Evolutionary conservation across 78 protist species (phyloP), one percentile per base, ranked within the genome.

Genomic region (Emiliania huxleyi): DNA sequence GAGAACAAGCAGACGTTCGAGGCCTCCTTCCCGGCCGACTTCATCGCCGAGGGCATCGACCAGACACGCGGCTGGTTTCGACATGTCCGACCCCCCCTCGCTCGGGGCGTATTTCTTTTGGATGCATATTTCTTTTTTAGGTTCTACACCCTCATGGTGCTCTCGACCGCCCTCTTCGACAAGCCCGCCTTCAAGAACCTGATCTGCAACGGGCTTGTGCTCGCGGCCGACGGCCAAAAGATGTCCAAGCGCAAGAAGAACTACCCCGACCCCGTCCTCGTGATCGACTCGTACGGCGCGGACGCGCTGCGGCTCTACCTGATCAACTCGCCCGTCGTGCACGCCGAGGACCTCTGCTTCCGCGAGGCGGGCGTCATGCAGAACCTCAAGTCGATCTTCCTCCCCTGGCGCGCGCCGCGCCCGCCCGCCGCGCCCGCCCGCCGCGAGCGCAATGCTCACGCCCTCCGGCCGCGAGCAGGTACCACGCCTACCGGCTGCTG

Each of bases 91-190:
- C n/a, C n/a, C n/a, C n/a, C n/a, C n/a, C n/a, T n/a, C n/a, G n/a
- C n/a, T n/a, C n/a, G n/a, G n/a, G n/a, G n/a, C n/a, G n/a, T n/a
- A n/a, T n/a, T n/a, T n/a, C n/a, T n/a, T n/a, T n/a, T n/a, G n/a
- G n/a, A n/a, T n/a, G n/a, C n/a, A n/a, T n/a, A n/a, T n/a, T n/a
- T n/a, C n/a, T n/a, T n/a, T n/a, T n/a, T n/a, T n/a, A n/a, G n/a
- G n/a, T 99, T 99, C 97, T 99, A 99, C 97, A 99, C 99, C 2
- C 97, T 99, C 52, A 69, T 99, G 84, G 99, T 99, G 18, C 92
- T 99, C 81, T 93, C 98, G 35, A 98, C 99, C 21, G 99, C 99
- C 2, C 98, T 99, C 90, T 98, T 98, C 89, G 98, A 98, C 91
- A 73, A 94, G 95, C 98, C 99, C 21, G 96, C 99, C 55, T 98